Conservation (phyloP, 768 basidiomycete species). For the Cystofilobasidium ferigula region DNA sequence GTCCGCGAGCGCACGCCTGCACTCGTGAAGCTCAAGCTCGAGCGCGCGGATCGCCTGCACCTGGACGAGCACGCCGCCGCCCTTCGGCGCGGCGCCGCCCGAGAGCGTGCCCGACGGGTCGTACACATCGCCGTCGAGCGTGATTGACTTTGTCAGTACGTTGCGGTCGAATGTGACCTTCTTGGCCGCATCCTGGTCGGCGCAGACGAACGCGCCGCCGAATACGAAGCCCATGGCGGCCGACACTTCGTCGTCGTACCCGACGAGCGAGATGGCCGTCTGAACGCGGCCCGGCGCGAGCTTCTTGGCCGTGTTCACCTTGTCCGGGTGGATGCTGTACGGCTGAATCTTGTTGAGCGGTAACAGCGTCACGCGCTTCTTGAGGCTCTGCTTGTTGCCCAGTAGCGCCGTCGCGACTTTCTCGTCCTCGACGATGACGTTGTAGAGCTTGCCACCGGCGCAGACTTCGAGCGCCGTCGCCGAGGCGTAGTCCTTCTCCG, state of each 20-base stretch:
- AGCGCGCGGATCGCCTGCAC: conserved; percentile 70
- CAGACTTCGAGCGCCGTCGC: conserved; percentile 87
- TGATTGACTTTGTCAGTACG: conserved; percentile 68
- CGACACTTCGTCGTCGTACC: conserved; percentile 66
- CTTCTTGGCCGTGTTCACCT: conserved; percentile 59
- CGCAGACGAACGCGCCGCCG: conserved; percentile 81
- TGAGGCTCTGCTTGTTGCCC: conserved; percentile 56
- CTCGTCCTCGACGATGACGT: conserved; percentile 89
- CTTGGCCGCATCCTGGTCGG: conserved; percentile 76
- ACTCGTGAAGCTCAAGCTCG: conserved; percentile 51
- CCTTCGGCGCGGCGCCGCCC: conserved; percentile 69
- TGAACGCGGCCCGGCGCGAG: conserved; percentile 70
- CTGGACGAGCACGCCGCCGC: conserved; percentile 61
- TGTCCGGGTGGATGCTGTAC: conserved; percentile 51
- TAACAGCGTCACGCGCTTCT: conserved; percentile 83
- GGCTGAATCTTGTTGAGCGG: conserved; percentile 83
- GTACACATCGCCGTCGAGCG: conserved; percentile 87
- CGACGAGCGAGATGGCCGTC: conserved; percentile 77
- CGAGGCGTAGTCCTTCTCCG: conserved; percentile 57
- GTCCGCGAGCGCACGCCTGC: conserved; percentile 43
- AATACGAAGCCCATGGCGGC: conserved; percentile 91
- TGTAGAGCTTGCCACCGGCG: conserved; percentile 78
- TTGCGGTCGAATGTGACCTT: conserved; percentile 70
- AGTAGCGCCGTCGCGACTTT: conserved; percentile 73
- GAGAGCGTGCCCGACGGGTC: conserved; percentile 89